phyloP scores from a whole-genome alignment of 179 eudicot species.

The Beta macrorhiza region DNA sequence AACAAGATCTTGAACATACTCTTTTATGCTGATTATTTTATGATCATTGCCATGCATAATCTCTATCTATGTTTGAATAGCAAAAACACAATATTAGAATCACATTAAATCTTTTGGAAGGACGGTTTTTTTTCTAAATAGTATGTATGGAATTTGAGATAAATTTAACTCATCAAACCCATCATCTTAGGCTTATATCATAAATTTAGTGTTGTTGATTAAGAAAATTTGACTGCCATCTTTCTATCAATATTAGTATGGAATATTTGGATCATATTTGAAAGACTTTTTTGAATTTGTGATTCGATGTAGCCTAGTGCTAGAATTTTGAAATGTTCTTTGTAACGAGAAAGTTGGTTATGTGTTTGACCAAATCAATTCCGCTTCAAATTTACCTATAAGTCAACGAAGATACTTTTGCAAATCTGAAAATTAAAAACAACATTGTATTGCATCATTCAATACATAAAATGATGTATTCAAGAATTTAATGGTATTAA shows the following conservation, averaged over 20 bases:
- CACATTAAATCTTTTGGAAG: neutral
- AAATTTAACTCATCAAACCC: too few relatives aligned
- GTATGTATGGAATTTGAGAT: too few relatives aligned
- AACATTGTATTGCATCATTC: neutral
- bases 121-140: too few relatives aligned
- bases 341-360: neutral
- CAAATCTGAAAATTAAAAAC: neutral
- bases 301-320: neutral
- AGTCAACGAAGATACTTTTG: neutral
- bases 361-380: conserved; percentile 15
- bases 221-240: too few relatives aligned
- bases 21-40: neutral
- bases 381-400: neutral
- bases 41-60: neutral
- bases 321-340: neutral
- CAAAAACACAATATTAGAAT: neutral
- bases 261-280: neutral
- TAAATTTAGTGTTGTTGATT: too few relatives aligned
- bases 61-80: neutral
- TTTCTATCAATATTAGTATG: neutral
- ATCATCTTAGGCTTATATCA: too few relatives aligned
- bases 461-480: too few relatives aligned
- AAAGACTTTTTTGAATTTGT: neutral
- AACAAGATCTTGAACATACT: neutral
- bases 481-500: too few relatives aligned